These are phyloP conservation scores for Quillaja saponaria DNA, from an alignment of 306 rosid genomes.

Conservation along the genomic window DNA sequence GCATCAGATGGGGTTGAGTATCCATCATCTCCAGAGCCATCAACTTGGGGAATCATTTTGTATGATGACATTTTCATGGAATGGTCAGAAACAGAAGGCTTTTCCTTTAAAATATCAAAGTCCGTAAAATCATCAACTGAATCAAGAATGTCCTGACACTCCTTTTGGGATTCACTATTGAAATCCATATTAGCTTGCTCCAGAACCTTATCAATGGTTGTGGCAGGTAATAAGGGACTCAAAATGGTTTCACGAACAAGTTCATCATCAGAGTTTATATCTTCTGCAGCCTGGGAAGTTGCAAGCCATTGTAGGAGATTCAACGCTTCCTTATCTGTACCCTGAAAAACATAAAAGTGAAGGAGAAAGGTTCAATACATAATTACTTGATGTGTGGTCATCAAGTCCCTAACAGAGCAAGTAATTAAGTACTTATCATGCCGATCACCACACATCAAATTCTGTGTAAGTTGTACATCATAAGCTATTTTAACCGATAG, in stretches of 20 bases:
- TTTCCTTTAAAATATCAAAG: conserved; percentile 50
- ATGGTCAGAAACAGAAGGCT: conserved; percentile 31
- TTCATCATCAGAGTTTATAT: conserved; percentile 81
- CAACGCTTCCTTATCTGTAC: conserved; percentile 63
- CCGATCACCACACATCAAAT: too few species aligned
- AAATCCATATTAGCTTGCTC: conserved; percentile 75
- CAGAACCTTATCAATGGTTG: conserved; percentile 67
- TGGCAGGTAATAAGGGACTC: conserved; percentile 75
- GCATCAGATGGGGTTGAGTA: conserved; percentile 47
- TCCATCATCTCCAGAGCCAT: conserved; percentile 61
- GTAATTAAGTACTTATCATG: too few species aligned
- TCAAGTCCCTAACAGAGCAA: too few species aligned
- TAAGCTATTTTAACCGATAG: too few species aligned
- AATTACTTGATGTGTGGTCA: too few species aligned
- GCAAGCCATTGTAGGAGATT: conserved; percentile 86
- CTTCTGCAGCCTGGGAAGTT: conserved; percentile 73
- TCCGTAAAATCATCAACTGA: conserved; percentile 60
- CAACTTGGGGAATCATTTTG: conserved; percentile 61
- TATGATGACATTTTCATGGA: conserved; percentile 38
- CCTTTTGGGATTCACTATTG: conserved; percentile 86
- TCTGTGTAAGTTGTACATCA: too few species aligned
- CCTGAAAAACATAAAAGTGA: conserved; percentile 45
- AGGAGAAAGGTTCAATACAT: conserved; percentile 18
- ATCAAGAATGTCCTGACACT: conserved; percentile 94
- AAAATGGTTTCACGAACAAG: conserved; percentile 72